These are phyloP conservation scores for Pestalotiopsis sp. DNA, from an alignment of 2,329 filamentous ascomycete species.

Conservation along the genomic window DNA sequence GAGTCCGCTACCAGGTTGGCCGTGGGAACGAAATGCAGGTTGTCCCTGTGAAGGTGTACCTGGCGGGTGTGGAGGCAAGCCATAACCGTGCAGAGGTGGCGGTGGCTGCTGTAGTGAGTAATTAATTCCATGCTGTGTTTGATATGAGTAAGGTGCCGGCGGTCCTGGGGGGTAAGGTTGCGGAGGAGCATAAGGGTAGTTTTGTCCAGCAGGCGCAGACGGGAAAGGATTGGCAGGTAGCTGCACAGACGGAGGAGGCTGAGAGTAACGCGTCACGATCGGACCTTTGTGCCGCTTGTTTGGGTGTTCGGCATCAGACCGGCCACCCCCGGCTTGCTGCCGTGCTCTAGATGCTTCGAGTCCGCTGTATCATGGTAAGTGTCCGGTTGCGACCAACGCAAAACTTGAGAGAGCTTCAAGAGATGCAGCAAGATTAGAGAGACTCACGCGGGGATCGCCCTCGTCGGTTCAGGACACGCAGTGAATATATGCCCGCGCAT, in stretches of 20 bases:
- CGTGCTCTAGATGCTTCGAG: slow-evolving; percentile 26
- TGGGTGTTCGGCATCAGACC: slow-evolving; percentile 12
- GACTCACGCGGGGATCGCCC: slow-evolving; percentile 33
- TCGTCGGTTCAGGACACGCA: slow-evolving; percentile 32
- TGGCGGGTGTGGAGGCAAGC: slow-evolving; percentile 4
- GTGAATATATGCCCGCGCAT: slow-evolving; percentile 32
- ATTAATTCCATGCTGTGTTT: background rate
- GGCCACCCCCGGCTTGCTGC: slow-evolving; percentile 22
- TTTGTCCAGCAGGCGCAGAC: background rate
- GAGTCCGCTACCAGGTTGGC: slow-evolving; percentile 5
- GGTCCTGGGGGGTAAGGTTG: background rate
- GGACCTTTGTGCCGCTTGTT: slow-evolving; percentile 29
- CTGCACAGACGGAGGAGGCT: slow-evolving; percentile 19
- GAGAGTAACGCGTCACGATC: slow-evolving; percentile 31
- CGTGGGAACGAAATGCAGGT: background rate
- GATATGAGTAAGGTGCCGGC: background rate
- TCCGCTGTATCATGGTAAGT: slow-evolving; percentile 21
- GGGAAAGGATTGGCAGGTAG: slow-evolving; percentile 15
- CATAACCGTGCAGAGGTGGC: background rate
- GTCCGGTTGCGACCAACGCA: background rate
- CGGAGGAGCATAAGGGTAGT: slow-evolving; percentile 41
- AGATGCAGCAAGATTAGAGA: background rate
- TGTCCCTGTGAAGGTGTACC: slow-evolving; percentile 2
- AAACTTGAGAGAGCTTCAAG: background rate
- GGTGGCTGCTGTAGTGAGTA: slow-evolving; percentile 4